Conservation (phyloP, 2,329 filamentous ascomycete species). For the Microdochium bolleyi region DNA sequence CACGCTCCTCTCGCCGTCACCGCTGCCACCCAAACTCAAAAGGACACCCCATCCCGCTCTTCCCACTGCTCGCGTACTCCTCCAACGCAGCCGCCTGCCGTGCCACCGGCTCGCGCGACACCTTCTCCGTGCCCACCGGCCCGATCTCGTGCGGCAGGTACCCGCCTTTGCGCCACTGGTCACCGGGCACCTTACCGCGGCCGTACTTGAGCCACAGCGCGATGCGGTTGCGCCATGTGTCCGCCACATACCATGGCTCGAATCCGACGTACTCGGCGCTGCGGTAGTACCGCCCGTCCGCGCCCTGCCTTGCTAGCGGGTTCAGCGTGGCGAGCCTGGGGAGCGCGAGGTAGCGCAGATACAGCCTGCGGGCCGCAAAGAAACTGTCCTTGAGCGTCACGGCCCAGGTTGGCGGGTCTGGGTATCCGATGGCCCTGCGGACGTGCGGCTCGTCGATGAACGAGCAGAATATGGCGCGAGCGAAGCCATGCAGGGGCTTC, state of each 20-base stretch:
- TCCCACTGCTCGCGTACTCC: constrained; percentile 4
- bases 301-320: constrained; percentile 4
- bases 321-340: constrained; percentile 5
- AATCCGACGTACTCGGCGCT: constrained; percentile 8
- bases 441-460: constrained; percentile 13
- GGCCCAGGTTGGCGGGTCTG: constrained; percentile 10
- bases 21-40: constrained; percentile 6
- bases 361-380: constrained; percentile 7
- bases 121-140: constrained; percentile 9
- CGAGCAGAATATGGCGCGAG: constrained; percentile 8
- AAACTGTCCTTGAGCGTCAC: constrained; percentile 5
- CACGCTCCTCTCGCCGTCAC: no score
- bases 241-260: constrained; percentile 15
- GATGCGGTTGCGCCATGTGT: constrained; percentile 11
- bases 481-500: constrained; percentile 6
- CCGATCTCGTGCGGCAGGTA: constrained; percentile 13
- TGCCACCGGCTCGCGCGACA: constrained; percentile 5
- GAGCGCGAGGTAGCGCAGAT: constrained; percentile 7
- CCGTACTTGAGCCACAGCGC: constrained; percentile 8
- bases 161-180: constrained; percentile 8
- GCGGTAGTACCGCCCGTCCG: constrained; percentile 10
- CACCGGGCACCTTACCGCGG: constrained; percentile 6
- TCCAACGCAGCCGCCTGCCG: constrained; percentile 11
- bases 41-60: constrained; percentile 9
- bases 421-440: constrained; percentile 11